Conservation (phyloP, 371 early-diverging fungal species). For the Nematocida sp. region DNA sequence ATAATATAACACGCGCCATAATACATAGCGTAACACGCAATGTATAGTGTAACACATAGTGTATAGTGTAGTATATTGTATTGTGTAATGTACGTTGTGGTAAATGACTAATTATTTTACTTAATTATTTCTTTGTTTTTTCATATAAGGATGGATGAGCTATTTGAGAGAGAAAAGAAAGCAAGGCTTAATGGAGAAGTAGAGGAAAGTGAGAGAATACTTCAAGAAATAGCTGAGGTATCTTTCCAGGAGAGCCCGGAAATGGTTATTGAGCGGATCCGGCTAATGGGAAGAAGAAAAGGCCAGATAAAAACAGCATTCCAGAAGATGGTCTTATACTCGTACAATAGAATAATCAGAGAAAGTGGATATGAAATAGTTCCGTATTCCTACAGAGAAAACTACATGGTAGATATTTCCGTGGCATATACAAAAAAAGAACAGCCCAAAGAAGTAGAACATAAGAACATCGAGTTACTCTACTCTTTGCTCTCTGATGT, state of each 20-base stretch:
- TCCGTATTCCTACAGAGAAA: conserved; percentile 7
- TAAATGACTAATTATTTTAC: background rate
- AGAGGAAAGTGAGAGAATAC: conserved; percentile 42
- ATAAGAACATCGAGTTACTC: conserved; percentile 49
- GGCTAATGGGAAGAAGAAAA: conserved; percentile 59
- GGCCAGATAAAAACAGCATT: conserved; percentile 58
- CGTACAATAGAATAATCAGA: conserved; percentile 31
- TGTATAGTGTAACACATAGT: too few species aligned
- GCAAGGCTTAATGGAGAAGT: conserved; percentile 58
- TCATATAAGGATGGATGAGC: conserved; percentile 45
- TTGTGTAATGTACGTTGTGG: too few species aligned
- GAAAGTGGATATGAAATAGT: background rate
- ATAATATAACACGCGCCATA: too few species aligned
- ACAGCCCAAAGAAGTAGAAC: background rate
- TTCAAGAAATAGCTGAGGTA: conserved; percentile 51
- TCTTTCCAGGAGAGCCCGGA: conserved; percentile 34
- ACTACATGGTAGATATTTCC: background rate
- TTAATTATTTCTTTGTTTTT: conserved; percentile 19
- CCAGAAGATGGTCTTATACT: conserved; percentile 51
- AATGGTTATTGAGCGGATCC: conserved; percentile 50
- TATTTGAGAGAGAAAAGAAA: conserved; percentile 63
- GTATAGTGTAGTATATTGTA: too few species aligned
- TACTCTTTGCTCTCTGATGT: conserved; percentile 52
- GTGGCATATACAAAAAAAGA: background rate
- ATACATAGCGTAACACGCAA: too few species aligned